Conservation (phyloP, 257 asterid genomes). For the Solanum peruvianum region DNA sequence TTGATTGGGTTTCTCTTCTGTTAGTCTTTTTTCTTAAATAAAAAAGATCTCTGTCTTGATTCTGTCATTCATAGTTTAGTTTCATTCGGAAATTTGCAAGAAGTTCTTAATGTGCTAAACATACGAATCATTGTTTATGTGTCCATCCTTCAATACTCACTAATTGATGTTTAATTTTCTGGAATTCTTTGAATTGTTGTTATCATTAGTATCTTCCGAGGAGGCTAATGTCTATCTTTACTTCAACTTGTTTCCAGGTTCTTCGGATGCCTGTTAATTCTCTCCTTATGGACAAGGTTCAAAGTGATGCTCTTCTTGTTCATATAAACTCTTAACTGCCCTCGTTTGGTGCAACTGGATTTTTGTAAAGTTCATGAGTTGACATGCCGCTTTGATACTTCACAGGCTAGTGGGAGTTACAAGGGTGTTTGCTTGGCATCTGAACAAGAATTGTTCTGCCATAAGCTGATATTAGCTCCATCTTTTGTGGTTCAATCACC, state of each 20-base stretch:
- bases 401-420: constrained; percentile 47
- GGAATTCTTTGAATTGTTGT: background rate
- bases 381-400: constrained; percentile 8
- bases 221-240: background rate
- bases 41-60: background rate
- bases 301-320: background rate
- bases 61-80: background rate
- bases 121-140: background rate
- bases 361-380: background rate
- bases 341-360: background rate
- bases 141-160: background rate
- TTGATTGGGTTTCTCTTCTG: background rate
- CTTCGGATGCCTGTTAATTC: constrained; percentile 62
- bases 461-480: constrained; percentile 64
- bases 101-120: background rate
- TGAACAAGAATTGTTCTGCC: constrained; percentile 87
- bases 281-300: constrained; percentile 59
- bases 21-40: background rate
- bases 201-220: background rate
- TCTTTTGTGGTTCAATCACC: constrained; percentile 35
- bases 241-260: constrained; percentile 36
- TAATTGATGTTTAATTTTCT: background rate
- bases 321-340: background rate
- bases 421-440: constrained; percentile 76
- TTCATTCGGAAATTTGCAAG: background rate